Percentiles rank a stretch among this genome's conserved stretches.
phyloP scores from a whole-genome alignment of 2,329 filamentous ascomycete genomes.

The Bipolaris oryzae region DNA sequence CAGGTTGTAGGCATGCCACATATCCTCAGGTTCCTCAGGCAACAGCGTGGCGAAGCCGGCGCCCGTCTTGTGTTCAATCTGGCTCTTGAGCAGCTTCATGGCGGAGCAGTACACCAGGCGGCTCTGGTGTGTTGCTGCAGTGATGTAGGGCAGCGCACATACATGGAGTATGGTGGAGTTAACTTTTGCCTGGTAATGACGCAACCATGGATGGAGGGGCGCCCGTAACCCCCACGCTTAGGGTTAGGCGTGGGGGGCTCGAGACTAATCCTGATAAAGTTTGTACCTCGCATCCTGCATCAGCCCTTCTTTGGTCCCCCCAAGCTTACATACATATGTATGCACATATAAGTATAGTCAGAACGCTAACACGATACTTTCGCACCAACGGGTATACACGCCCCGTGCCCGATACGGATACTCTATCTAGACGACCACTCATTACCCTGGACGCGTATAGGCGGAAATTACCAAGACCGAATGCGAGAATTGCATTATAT shows the following conservation, averaged over 20 bases:
- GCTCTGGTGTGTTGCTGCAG: background rate
- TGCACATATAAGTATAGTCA: too few species aligned
- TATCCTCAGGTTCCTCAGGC: conserved; percentile 76
- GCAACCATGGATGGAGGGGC: conserved; percentile 19
- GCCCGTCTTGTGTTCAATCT: conserved; percentile 67
- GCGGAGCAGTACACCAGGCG: background rate
- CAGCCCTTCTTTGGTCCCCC: too few species aligned
- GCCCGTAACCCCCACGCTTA: background rate
- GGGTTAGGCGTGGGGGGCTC: background rate
- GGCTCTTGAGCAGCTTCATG: conserved; percentile 72
- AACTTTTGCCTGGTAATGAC: conserved; percentile 17
- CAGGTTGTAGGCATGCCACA: conserved; percentile 80
- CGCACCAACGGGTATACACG: too few species aligned
- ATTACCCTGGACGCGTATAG: too few species aligned
- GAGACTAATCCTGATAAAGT: background rate
- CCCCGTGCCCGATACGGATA: too few species aligned
- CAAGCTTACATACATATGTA: background rate
- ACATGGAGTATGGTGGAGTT: too few species aligned
- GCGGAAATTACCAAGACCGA: too few species aligned
- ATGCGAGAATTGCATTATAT: too few species aligned
- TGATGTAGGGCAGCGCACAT: too few species aligned
- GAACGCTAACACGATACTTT: too few species aligned
- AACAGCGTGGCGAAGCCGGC: conserved; percentile 68
- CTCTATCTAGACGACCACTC: too few species aligned
- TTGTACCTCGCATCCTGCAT: background rate